These are phyloP conservation scores for Simmondsia chinensis DNA, from an alignment of 148 eudicot species.

Conservation along the genomic window DNA sequence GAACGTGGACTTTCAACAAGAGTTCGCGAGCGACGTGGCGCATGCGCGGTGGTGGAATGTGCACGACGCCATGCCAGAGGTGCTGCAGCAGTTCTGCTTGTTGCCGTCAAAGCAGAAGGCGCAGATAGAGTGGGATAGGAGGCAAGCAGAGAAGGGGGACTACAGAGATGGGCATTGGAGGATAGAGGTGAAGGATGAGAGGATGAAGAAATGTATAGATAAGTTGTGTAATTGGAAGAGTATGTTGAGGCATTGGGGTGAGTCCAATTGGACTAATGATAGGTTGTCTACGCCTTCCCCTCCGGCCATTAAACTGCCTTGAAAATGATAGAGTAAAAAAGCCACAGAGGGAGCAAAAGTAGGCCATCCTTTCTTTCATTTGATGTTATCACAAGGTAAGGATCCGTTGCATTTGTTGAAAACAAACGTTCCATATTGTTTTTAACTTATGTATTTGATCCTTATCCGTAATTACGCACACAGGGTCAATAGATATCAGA, in stretches of 20 bases:
- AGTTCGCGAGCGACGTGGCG: slow-evolving; percentile 80
- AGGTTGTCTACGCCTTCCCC: slow-evolving; percentile 21
- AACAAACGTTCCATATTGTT: too few species aligned
- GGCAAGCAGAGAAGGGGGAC: slow-evolving; percentile 61
- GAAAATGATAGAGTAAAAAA: too few species aligned
- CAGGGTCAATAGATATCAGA: too few species aligned
- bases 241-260: slow-evolving; percentile 85
- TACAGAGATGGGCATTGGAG: slow-evolving; percentile 70
- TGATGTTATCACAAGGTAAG: too few species aligned
- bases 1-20: slow-evolving; percentile 56
- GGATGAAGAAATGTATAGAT: slow-evolving; percentile 61
- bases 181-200: slow-evolving; percentile 33
- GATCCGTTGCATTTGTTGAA: too few species aligned
- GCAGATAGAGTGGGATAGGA: slow-evolving; percentile 64
- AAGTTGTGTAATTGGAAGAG: slow-evolving; percentile 63
- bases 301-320: slow-evolving; percentile 30
- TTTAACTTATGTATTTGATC: too few species aligned
- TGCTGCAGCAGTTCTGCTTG: slow-evolving; percentile 48
- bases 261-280: slow-evolving; percentile 49
- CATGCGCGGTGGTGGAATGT: slow-evolving; percentile 81
- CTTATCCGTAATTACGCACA: too few species aligned
- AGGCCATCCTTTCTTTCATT: too few species aligned
- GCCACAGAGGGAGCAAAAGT: too few species aligned
- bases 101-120: slow-evolving; percentile 57
- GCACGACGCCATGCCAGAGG: slow-evolving; percentile 69